Percentiles rank a stretch among this genome's conserved stretches.
Evolutionary conservation across 2,329 filamentous ascomycete genomes (phyloP).

Genomic region (Rhynchosporium graminicola): DNA sequence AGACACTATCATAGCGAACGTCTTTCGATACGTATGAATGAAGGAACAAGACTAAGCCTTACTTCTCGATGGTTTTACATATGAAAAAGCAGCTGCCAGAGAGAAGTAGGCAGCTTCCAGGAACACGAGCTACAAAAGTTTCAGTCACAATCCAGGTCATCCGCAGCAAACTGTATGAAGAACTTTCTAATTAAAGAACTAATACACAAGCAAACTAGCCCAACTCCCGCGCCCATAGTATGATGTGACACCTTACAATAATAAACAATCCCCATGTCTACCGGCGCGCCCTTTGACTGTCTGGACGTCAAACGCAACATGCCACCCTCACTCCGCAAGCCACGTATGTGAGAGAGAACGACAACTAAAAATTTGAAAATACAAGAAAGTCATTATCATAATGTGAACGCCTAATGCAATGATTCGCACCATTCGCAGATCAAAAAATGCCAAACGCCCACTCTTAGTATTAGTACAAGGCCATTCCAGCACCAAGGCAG

Average conservation of each 20-base stretch:
- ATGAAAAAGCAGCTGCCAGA: no score
- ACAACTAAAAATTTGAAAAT: background rate
- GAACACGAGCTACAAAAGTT: background rate
- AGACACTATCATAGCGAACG: no score
- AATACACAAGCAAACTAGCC: background rate
- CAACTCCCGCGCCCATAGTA: background rate
- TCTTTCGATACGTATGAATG: no score
- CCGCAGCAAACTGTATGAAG: background rate
- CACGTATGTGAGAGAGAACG: background rate
- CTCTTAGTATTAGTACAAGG: constrained; percentile 20
- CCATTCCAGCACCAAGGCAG: constrained; percentile 9
- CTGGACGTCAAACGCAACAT: constrained; percentile 2
- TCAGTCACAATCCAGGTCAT: background rate
- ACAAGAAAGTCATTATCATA: constrained; percentile 32
- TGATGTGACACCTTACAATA: background rate
- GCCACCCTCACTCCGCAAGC: background rate
- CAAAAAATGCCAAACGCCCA: constrained; percentile 10
- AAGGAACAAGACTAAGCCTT: no score
- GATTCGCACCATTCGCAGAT: constrained; percentile 1
- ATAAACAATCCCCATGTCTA: background rate
- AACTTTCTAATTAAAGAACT: background rate
- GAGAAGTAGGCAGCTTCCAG: background rate
- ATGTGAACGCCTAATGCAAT: constrained; percentile 27
- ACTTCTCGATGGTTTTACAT: no score
- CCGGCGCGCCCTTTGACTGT: background rate